phyloP scores from a whole-genome alignment of 768 basidiomycete species.

The Dictyophora rubrovolvata region DNA sequence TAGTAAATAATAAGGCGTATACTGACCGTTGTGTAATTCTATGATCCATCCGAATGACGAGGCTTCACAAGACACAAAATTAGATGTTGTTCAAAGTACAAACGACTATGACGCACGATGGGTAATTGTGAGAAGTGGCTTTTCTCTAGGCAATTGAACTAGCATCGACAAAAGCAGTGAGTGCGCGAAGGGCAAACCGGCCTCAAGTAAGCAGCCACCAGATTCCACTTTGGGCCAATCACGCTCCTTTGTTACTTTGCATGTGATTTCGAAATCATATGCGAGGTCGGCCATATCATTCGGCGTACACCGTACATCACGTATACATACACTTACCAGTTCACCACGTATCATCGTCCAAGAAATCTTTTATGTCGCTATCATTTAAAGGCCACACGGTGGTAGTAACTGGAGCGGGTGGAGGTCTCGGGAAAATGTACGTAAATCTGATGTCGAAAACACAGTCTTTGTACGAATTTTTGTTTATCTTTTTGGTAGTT shows the following conservation, averaged over 20 bases:
- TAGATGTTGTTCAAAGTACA: not conserved
- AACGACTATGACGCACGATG: conserved; percentile 37
- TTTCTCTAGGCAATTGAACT: conserved; percentile 35
- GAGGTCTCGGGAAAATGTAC: conserved; percentile 86
- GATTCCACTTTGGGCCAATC: not conserved
- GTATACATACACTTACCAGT: too few species aligned
- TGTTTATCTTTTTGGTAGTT: conserved; percentile 33
- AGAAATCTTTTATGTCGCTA: conserved; percentile 17
- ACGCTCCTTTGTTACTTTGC: not conserved
- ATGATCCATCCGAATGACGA: conserved; percentile 60
- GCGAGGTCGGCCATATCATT: not conserved
- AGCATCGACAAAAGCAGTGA: not conserved
- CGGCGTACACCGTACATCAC: not conserved
- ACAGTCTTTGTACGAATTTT: not conserved
- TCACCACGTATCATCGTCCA: too few species aligned
- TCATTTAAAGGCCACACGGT: conserved; percentile 88
- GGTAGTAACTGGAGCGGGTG: conserved; percentile 91
- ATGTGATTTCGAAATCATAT: not conserved
- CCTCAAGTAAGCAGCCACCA: too few species aligned
- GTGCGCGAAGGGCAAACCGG: too few species aligned
- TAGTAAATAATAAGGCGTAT: not conserved
- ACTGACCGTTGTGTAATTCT: conserved; percentile 58
- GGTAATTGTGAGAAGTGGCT: conserved; percentile 55
- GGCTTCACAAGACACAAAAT: conserved; percentile 28
- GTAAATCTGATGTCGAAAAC: conserved; percentile 20